Evolutionary conservation across 306 rosid species (phyloP).

Genomic region (Biancaea sappan): DNA sequence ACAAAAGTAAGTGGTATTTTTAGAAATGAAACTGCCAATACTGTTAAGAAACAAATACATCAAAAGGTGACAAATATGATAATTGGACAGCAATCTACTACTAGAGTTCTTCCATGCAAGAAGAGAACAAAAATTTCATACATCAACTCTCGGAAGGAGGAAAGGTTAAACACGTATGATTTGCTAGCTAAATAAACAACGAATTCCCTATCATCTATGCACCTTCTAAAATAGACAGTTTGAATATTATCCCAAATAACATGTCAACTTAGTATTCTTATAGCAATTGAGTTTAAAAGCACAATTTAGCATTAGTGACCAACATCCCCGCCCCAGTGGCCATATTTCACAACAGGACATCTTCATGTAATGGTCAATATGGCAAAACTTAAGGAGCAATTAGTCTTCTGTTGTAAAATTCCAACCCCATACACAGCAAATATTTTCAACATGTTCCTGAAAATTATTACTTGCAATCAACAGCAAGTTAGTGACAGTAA

Average conservation of each 20-base stretch:
- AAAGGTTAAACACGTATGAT: constrained; percentile 7
- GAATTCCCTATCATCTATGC: constrained; percentile 14
- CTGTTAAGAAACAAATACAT: constrained; percentile 17
- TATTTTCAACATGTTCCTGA: constrained; percentile 34
- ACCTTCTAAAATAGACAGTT: constrained; percentile 7
- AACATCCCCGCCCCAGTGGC: not conserved
- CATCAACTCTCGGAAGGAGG: constrained; percentile 3
- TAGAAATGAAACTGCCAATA: constrained; percentile 5
- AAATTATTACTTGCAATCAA: constrained; percentile 3
- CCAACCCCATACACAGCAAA: not conserved
- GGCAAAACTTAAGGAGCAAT: not conserved
- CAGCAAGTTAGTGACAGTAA: not conserved
- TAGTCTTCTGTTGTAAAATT: not conserved
- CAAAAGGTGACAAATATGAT: not conserved
- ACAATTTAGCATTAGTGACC: constrained; percentile 11
- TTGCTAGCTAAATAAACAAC: not conserved
- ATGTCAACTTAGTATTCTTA: constrained; percentile 10
- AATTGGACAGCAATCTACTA: constrained; percentile 8
- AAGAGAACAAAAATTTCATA: constrained; percentile 1
- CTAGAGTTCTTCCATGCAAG: constrained; percentile 20
- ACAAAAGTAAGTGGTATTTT: not conserved
- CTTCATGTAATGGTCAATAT: constrained; percentile 20
- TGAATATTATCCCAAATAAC: not conserved
- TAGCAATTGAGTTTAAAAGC: constrained; percentile 7
- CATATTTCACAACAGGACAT: constrained; percentile 20